Evolutionary conservation across 805 yeast species (phyloP).

Genomic region (Saccharomycopsis olivae): DNA sequence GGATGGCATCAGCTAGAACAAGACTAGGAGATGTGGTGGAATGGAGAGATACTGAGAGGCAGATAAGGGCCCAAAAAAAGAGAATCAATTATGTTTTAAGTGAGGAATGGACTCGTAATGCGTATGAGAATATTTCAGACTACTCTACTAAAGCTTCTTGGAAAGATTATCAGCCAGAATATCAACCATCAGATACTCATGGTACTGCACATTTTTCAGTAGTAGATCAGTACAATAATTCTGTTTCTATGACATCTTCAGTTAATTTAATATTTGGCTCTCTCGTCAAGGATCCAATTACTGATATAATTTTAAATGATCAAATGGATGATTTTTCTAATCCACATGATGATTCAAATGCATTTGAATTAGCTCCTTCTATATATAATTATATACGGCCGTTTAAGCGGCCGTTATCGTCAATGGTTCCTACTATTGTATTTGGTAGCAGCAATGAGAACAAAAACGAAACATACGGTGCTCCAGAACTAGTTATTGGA

Average conservation of each 20-base stretch:
- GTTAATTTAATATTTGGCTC: slow-evolving; percentile 80
- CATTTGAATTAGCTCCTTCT: slow-evolving; percentile 76
- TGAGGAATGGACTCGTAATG: slow-evolving; percentile 46
- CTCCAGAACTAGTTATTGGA: slow-evolving; percentile 64
- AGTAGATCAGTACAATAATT: slow-evolving; percentile 62
- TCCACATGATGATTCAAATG: slow-evolving; percentile 50
- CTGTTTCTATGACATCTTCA: slow-evolving; percentile 83
- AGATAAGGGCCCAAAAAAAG: slow-evolving; percentile 10
- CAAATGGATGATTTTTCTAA: slow-evolving; percentile 93
- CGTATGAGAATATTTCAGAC: slow-evolving; percentile 42
- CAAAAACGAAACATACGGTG: slow-evolving; percentile 29
- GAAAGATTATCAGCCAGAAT: slow-evolving; percentile 71
- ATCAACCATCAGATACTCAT: slow-evolving; percentile 66
- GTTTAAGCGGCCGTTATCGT: slow-evolving; percentile 72
- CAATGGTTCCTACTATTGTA: slow-evolving; percentile 69
- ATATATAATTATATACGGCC: slow-evolving; percentile 69
- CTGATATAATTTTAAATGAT: slow-evolving; percentile 78
- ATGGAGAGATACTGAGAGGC: slow-evolving; percentile 10
- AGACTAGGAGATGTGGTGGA: slow-evolving; percentile 61
- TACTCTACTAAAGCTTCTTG: slow-evolving; percentile 48
- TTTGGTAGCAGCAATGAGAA: no score
- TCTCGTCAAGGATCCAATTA: slow-evolving; percentile 62
- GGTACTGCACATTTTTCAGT: slow-evolving; percentile 88
- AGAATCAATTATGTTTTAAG: slow-evolving; percentile 37
- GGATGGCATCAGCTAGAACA: slow-evolving; percentile 85